Conservation (phyloP, 2,329 filamentous ascomycete species). For the Triangularia setosa region DNA sequence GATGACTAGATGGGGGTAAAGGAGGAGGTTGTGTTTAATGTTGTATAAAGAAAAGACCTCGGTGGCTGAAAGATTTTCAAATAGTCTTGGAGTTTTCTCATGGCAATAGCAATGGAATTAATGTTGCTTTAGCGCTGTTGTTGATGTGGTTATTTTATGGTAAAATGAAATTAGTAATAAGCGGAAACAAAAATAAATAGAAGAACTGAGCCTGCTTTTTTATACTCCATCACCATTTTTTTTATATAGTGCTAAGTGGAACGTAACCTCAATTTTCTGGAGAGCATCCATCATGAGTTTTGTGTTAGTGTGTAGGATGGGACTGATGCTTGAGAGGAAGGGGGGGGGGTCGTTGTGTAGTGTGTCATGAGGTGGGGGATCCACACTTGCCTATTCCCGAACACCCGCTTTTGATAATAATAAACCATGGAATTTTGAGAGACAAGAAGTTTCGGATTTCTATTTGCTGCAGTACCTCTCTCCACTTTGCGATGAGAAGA, state of each 20-base stretch:
- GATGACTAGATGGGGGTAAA: conserved; percentile 39
- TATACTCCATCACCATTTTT: too few relatives aligned
- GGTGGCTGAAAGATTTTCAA: not conserved
- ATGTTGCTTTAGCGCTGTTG: not conserved
- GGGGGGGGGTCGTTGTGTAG: not conserved
- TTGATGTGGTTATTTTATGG: not conserved
- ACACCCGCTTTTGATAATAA: not conserved
- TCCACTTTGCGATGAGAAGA: not conserved
- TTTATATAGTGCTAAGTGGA: too few relatives aligned
- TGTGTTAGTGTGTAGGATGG: not conserved
- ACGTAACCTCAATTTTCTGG: too few relatives aligned
- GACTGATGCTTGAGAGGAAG: not conserved
- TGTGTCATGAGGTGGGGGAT: not conserved
- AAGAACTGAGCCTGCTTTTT: too few relatives aligned
- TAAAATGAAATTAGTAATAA: not conserved
- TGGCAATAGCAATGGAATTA: not conserved
- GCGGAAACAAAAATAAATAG: not conserved
- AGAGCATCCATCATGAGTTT: not conserved
- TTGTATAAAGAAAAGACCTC: not conserved
- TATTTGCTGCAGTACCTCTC: not conserved
- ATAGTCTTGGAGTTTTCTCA: not conserved
- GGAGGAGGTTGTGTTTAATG: not conserved
- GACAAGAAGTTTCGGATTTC: not conserved
- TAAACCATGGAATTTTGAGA: not conserved
- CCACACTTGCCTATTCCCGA: not conserved